A percentile compares a stretch with the other conserved stretches of the same genome.
phyloP scores from a whole-genome alignment of 495 filamentous ascomycete genomes.

The Bombardia bombarda region DNA sequence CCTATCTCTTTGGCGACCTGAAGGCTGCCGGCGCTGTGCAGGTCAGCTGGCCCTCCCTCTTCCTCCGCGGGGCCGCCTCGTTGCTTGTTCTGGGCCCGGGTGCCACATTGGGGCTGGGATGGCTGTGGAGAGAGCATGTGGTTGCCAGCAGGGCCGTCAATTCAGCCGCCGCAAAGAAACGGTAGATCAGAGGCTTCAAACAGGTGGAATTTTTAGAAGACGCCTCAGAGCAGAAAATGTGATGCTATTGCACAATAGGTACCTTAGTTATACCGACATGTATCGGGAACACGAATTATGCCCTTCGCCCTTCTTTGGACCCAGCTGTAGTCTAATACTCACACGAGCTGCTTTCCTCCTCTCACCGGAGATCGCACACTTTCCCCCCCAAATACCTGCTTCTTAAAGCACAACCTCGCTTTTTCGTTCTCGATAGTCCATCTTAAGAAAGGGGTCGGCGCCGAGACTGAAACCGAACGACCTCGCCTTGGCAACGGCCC shows the following conservation, averaged over 20 bases:
- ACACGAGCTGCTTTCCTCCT: too few species aligned
- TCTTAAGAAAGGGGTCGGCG: slow-evolving; percentile 7
- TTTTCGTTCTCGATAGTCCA: slow-evolving; percentile 8
- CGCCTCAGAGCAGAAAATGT: too few species aligned
- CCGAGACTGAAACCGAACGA: slow-evolving; percentile 6
- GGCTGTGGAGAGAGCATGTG: slow-evolving; percentile 6
- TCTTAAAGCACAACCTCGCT: slow-evolving; percentile 5
- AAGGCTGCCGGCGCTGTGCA: not conserved
- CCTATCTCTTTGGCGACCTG: not conserved
- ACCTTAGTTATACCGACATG: too few species aligned
- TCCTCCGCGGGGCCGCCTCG: not conserved
- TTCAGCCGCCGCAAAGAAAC: not conserved
- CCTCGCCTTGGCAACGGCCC: not conserved
- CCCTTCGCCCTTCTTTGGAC: too few species aligned
- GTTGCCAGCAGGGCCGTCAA: not conserved
- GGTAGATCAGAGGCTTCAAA: too few species aligned
- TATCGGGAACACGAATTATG: too few species aligned
- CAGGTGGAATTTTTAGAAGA: too few species aligned
- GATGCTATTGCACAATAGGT: too few species aligned
- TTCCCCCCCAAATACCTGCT: too few species aligned
- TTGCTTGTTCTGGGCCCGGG: slow-evolving; percentile 1
- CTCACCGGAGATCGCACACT: too few species aligned
- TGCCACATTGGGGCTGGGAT: slow-evolving; percentile 1
- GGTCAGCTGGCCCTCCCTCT: not conserved
- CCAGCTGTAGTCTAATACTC: too few species aligned